Evolutionary conservation across 2,329 filamentous ascomycete genomes (phyloP), one percentile per base, ranked within the genome.

Genomic region (Nigrograna mackinnonii): DNA sequence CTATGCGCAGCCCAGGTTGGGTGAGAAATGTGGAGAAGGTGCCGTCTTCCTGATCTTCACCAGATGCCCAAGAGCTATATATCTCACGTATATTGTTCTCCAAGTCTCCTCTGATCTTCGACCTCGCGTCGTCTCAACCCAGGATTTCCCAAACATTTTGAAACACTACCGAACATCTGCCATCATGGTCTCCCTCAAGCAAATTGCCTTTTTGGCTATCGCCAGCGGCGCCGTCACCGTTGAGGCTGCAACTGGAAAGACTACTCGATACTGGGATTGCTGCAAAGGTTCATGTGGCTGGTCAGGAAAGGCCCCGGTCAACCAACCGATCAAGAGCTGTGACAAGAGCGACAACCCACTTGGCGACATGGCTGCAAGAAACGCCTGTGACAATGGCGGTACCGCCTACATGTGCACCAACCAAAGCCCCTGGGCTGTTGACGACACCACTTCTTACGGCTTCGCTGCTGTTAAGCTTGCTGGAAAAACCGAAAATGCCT

Each of bases 221-320:
- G 39, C 55, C 12, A 55, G 59, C 26, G 57, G 58, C 33, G 42
- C 57, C 17, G 57, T 55, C 22, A 43, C 56, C 9, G 56, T 64
- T 37, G 48, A 60, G 19, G 64, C 58, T 17, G 48, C 46, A 7
- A 57, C 54, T 7, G 65, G 62, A 43, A 57, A 53, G 46, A 67
- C 65, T 5, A 68, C 65, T 16, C 55, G 66, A 16, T 69, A 69
- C 49, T 68, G 66, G 66, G 84, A 87, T 64, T 87, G 85, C 73
- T 87, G 84, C 71, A 88, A 89, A 71, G 78, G 83, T 20, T 84
- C 80, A 13, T 87, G 84, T 63, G 75, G 78, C 7, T 77, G 83
- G 83, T 55, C 72, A 6, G 75, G 69, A 43, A 86, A 86, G 58
- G 80, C 79, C 3, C 52, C 71, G 26, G 75, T 82, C 61, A 73